phyloP scores from a whole-genome alignment of 1,284 basidiomycete species.

The Pseudozyma flocculosa region DNA sequence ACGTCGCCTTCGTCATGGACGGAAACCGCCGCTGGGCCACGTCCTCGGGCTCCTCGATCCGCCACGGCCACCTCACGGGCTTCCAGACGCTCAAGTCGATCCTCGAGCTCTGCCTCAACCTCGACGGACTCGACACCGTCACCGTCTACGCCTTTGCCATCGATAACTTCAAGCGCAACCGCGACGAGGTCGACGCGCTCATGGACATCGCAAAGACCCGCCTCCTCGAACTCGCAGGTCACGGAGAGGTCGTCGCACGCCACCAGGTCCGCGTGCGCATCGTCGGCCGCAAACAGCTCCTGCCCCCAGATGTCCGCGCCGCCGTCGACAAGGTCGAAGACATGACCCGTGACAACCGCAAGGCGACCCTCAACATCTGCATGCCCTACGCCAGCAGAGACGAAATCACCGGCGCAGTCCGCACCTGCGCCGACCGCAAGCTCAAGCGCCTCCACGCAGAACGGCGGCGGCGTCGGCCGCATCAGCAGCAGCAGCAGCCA shows the following conservation, averaged over 20 bases:
- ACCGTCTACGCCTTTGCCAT: slow-evolving; percentile 95
- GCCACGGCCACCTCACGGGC: slow-evolving; percentile 77
- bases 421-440: slow-evolving; percentile 18
- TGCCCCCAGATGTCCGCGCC: slow-evolving; percentile 73
- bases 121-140: slow-evolving; percentile 63
- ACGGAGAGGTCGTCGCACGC: slow-evolving; percentile 63
- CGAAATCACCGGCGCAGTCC: slow-evolving; percentile 67
- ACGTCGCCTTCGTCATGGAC: slow-evolving; percentile 97
- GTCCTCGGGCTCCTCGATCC: slow-evolving; percentile 32
- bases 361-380: slow-evolving; percentile 88
- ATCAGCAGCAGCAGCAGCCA: no score
- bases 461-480: no score
- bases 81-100: slow-evolving; percentile 74
- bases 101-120: slow-evolving; percentile 50
- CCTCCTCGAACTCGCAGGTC: slow-evolving; percentile 75
- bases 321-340: slow-evolving; percentile 75
- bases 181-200: slow-evolving; percentile 80
- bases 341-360: slow-evolving; percentile 75
- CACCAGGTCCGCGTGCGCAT: slow-evolving; percentile 84
- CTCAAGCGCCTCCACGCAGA: no score
- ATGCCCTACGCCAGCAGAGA: slow-evolving; percentile 91
- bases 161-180: slow-evolving; percentile 90
- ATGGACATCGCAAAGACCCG: slow-evolving; percentile 83
- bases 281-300: slow-evolving; percentile 73
- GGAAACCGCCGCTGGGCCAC: slow-evolving; percentile 91